Conservation (phyloP, 805 yeast genomes). For the Jamesozyma rosinii region DNA sequence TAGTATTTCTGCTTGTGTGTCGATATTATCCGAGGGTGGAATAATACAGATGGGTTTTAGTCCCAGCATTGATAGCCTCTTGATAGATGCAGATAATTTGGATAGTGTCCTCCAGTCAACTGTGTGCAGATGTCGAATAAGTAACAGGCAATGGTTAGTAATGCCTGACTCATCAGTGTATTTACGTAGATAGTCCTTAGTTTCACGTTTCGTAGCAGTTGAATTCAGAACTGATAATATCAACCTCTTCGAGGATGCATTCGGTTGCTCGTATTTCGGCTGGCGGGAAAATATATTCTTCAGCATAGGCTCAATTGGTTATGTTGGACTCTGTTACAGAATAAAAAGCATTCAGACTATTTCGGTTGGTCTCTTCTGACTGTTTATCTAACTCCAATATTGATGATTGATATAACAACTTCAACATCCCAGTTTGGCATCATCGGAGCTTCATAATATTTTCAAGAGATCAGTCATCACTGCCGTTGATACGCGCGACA, state of each 20-base stretch:
- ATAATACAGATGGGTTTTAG: conserved; percentile 63
- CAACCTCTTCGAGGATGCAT: conserved; percentile 42
- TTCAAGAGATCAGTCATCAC: no score
- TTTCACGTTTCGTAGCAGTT: conserved; percentile 91
- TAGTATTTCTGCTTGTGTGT: conserved; percentile 17
- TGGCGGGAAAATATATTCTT: conserved; percentile 9
- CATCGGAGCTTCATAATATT: no score
- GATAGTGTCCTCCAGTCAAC: conserved; percentile 5
- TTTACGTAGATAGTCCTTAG: conserved; percentile 65
- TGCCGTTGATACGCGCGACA: neutral
- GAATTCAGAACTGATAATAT: conserved; percentile 79
- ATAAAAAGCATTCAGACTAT: neutral
- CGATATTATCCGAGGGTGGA: conserved; percentile 27
- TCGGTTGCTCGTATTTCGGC: conserved; percentile 17
- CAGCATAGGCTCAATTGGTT: conserved; percentile 12
- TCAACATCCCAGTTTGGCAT: no score
- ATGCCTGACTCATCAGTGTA: conserved; percentile 35
- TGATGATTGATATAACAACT: no score
- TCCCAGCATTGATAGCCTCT: conserved; percentile 37
- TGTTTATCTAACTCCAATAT: no score
- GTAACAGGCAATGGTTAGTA: conserved; percentile 22
- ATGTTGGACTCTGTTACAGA: neutral
- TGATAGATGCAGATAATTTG: conserved; percentile 19
- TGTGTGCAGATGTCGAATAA: conserved; percentile 19
- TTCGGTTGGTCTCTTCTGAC: neutral